Percentiles rank a stretch among this genome's conserved stretches.
These are phyloP conservation scores for Plasmodium vinckei DNA, from an alignment of 169 alveolate genomes.

Conservation along the genomic window DNA sequence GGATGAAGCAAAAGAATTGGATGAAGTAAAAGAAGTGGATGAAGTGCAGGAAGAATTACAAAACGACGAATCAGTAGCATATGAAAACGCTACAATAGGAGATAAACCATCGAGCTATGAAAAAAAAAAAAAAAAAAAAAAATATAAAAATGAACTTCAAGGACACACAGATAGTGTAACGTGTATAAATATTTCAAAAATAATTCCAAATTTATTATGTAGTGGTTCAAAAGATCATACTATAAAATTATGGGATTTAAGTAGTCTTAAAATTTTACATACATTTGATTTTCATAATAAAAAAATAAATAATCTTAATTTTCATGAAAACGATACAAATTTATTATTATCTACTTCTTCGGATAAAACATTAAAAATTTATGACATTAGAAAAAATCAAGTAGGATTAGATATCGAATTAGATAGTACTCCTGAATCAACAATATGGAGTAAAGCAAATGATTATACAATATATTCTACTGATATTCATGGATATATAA, in stretches of 20 bases:
- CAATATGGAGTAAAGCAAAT: conserved; percentile 30
- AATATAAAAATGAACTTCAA: neutral
- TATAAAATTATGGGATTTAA: conserved; percentile 59
- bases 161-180: conserved; percentile 66
- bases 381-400: conserved; percentile 43
- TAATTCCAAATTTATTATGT: conserved; percentile 27
- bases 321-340: conserved; percentile 35
- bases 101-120: neutral
- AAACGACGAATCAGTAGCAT: neutral
- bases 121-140: neutral
- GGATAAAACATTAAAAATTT: conserved; percentile 60
- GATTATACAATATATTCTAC: conserved; percentile 24
- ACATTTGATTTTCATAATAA: conserved; percentile 41
- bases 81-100: neutral
- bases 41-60: neutral
- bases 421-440: conserved; percentile 38
- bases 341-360: conserved; percentile 34
- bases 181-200: conserved; percentile 30
- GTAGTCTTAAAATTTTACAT: conserved; percentile 7
- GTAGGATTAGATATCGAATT: conserved; percentile 28
- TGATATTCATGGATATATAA: conserved; percentile 43
- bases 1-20: conserved; percentile 2
- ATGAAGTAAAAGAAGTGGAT: too few species aligned
- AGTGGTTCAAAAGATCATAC: conserved; percentile 69
- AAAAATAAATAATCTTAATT: conserved; percentile 35